phyloP scores from a whole-genome alignment of 108 stramenopile genomes.

The Discostella stelligeroides region DNA sequence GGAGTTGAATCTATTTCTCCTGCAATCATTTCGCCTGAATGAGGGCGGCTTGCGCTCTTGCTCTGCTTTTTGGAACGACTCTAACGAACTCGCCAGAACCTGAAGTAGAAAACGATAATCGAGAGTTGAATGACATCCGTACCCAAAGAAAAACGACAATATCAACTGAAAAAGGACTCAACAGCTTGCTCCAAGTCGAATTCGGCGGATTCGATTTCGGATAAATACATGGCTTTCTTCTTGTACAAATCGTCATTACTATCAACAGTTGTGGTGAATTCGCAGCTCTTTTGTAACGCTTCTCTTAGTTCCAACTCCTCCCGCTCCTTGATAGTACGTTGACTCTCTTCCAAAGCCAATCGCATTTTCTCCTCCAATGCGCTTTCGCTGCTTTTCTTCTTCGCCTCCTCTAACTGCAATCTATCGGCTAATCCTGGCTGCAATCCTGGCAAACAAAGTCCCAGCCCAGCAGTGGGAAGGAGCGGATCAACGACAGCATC shows the following conservation, averaged over 20 bases:
- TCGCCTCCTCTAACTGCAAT: constrained; percentile 76
- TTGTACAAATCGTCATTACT: constrained; percentile 51
- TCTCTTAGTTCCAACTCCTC: constrained; percentile 33
- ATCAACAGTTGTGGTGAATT: background rate
- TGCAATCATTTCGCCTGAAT: constrained; percentile 23
- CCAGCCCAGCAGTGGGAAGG: constrained; percentile 81
- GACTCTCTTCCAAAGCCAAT: constrained; percentile 57
- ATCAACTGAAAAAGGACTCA: background rate
- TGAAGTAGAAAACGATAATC: constrained; percentile 1
- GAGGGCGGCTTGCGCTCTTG: constrained; percentile 63
- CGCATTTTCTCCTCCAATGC: constrained; percentile 61
- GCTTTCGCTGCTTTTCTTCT: constrained; percentile 56
- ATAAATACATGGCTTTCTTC: constrained; percentile 67
- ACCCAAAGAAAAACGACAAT: background rate
- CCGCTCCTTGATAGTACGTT: constrained; percentile 10
- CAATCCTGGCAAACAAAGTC: constrained; percentile 78
- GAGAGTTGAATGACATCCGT: background rate
- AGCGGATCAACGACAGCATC: constrained; percentile 83
- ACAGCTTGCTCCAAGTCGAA: constrained; percentile 84
- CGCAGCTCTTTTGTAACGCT: constrained; percentile 21
- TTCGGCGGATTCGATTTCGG: constrained; percentile 78
- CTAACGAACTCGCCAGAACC: constrained; percentile 67
- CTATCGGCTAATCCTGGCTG: constrained; percentile 81
- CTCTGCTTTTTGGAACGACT: constrained; percentile 58
- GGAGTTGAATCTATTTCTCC: constrained; percentile 34